Evolutionary conservation across 2,329 filamentous ascomycete genomes (phyloP).

Genomic region (Leptographium procerum): DNA sequence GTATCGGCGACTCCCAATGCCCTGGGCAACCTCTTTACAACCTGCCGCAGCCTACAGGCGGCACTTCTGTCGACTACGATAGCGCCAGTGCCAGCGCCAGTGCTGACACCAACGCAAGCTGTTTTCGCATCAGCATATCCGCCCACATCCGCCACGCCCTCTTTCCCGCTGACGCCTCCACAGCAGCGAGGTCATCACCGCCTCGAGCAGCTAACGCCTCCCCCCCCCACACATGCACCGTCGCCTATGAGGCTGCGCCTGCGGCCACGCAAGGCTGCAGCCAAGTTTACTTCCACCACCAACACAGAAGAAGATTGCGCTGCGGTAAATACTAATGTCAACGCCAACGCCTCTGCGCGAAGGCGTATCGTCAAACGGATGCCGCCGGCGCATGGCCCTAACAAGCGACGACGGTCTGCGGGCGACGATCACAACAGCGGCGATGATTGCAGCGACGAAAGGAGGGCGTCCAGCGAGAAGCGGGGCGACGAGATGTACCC

Average conservation of each 20-base stretch:
- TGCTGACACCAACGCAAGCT: too few relatives aligned
- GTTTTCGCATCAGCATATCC: too few relatives aligned
- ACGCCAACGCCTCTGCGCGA: constrained; percentile 14
- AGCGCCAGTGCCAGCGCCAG: constrained; percentile 28
- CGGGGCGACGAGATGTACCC: background rate
- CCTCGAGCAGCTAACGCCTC: constrained; percentile 42
- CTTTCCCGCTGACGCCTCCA: constrained; percentile 17
- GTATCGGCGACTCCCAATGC: constrained; percentile 28
- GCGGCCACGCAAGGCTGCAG: constrained; percentile 30
- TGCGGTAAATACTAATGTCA: background rate
- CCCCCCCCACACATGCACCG: constrained; percentile 24
- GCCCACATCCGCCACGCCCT: background rate
- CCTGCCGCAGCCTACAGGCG: constrained; percentile 50
- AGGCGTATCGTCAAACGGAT: constrained; percentile 42
- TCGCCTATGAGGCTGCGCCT: constrained; percentile 43
- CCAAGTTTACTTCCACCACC: constrained; percentile 16
- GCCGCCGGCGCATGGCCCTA: constrained; percentile 30
- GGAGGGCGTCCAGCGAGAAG: constrained; percentile 22
- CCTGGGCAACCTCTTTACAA: constrained; percentile 44
- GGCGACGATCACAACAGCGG: constrained; percentile 35
- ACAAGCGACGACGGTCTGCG: constrained; percentile 39
- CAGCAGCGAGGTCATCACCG: constrained; percentile 8
- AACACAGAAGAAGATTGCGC: background rate
- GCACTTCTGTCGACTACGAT: constrained; percentile 35
- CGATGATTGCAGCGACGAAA: constrained; percentile 21